phyloP scores from a whole-genome alignment of 495 filamentous ascomycete species.

The Friedmanniomyces endolithicus region DNA sequence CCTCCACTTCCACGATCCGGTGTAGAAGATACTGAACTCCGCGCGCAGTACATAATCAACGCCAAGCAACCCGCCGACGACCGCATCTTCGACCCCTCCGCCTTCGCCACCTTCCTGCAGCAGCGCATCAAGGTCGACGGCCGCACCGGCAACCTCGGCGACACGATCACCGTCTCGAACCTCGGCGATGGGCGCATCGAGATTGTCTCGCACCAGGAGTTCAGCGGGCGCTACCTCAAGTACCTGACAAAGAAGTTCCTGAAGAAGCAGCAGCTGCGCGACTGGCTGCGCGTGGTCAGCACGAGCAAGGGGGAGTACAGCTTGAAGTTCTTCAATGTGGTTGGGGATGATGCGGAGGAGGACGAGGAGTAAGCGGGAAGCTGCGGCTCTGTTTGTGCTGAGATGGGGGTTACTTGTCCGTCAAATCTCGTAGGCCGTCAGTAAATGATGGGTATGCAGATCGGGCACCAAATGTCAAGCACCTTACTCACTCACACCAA shows the following conservation, averaged over 20 bases:
- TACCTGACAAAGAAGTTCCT: conserved; percentile 99
- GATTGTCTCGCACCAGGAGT: conserved; percentile 91
- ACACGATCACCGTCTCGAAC: conserved; percentile 81
- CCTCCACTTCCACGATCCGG: neutral
- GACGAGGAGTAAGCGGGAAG: conserved; percentile 74
- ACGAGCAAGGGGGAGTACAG: conserved; percentile 96
- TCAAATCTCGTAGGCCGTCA: neutral
- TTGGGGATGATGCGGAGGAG: conserved; percentile 90
- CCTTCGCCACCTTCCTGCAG: conserved; percentile 99
- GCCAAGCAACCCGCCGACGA: conserved; percentile 91
- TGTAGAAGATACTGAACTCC: neutral
- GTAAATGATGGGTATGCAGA: neutral
- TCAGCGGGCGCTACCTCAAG: conserved; percentile 98
- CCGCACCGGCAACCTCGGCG: conserved; percentile 94
- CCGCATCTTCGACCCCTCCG: conserved; percentile 99
- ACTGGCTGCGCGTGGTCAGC: conserved; percentile 98
- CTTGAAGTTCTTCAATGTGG: conserved; percentile 99
- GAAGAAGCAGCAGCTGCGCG: conserved; percentile 99
- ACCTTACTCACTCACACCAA: neutral
- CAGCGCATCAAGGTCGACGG: conserved; percentile 99
- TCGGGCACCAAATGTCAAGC: neutral
- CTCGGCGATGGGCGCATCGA: conserved; percentile 91
- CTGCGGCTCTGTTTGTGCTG: too few relatives aligned
- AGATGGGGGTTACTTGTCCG: neutral
- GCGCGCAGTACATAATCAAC: conserved; percentile 85